A percentile compares a stretch with the other conserved stretches of the same genome.
phyloP scores from a whole-genome alignment of 2,329 filamentous ascomycete genomes.

The Daldinia sp. region DNA sequence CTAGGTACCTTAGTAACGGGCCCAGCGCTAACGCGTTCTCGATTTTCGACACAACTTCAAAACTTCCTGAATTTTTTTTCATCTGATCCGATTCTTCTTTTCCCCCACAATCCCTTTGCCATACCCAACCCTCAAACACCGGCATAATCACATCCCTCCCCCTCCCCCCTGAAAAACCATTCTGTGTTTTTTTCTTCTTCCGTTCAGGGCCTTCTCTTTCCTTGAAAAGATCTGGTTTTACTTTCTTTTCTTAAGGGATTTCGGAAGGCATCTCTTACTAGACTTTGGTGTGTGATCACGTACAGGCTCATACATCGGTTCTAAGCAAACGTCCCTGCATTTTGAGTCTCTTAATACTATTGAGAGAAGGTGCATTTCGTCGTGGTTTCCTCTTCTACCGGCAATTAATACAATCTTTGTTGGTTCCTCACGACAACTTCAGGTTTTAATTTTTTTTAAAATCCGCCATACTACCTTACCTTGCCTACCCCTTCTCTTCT shows the following conservation, averaged over 20 bases:
- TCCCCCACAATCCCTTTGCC: slow-evolving; percentile 39
- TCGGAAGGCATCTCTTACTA: slow-evolving; percentile 46
- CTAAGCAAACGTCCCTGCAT: slow-evolving; percentile 17
- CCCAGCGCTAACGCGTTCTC: slow-evolving; percentile 35
- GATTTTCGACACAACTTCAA: slow-evolving; percentile 39
- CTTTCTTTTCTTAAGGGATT: slow-evolving; percentile 54
- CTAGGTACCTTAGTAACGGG: slow-evolving; percentile 32
- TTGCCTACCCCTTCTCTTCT: slow-evolving; percentile 40
- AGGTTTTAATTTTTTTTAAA: slow-evolving; percentile 27
- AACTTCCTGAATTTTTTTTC: slow-evolving; percentile 41
- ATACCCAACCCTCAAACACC: slow-evolving; percentile 37
- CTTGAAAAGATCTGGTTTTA: slow-evolving; percentile 54
- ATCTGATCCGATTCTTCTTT: slow-evolving; percentile 41
- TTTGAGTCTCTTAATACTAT: slow-evolving; percentile 25
- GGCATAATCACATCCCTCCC: slow-evolving; percentile 27
- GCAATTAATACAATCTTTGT: slow-evolving; percentile 15
- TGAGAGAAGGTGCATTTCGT: slow-evolving; percentile 29
- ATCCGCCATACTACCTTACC: slow-evolving; percentile 27
- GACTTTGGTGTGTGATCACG: slow-evolving; percentile 33
- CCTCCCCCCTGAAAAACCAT: slow-evolving; percentile 27
- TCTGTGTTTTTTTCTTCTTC: slow-evolving; percentile 42
- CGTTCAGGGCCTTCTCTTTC: slow-evolving; percentile 49
- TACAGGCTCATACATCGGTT: slow-evolving; percentile 17
- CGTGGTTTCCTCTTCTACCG: slow-evolving; percentile 17
- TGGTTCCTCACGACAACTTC: slow-evolving; percentile 10